Conservation (phyloP, 1,284 basidiomycete species). For the Puccinia coronata region DNA sequence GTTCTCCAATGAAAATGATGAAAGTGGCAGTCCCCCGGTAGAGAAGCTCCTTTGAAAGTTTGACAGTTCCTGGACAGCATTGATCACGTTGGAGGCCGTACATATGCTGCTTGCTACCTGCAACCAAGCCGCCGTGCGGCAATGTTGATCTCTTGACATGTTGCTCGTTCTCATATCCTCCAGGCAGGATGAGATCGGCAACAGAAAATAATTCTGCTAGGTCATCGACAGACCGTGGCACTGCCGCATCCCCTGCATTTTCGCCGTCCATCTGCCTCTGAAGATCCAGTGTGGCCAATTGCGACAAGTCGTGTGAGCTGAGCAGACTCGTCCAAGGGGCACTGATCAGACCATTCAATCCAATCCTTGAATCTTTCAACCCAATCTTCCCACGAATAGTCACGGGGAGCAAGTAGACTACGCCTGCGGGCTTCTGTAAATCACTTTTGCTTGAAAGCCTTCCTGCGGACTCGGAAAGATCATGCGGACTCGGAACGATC, state of each 20-base stretch:
- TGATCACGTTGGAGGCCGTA: conserved; percentile 8
- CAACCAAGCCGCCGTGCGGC: too few species aligned
- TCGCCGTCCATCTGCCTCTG: neutral
- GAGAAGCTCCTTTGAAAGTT: too few species aligned
- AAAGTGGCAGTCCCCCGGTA: neutral
- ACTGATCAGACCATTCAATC: conserved; percentile 11
- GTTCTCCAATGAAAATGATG: neutral
- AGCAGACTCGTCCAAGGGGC: conserved; percentile 21
- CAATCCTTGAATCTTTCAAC: neutral
- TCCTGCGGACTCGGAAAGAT: neutral
- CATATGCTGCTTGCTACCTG: neutral
- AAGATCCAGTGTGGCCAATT: neutral
- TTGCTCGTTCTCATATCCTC: too few species aligned
- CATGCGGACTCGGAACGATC: too few species aligned
- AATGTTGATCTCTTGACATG: too few species aligned
- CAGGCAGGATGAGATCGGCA: too few species aligned
- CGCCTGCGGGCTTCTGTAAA: neutral
- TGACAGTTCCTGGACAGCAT: neutral
- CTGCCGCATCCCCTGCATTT: too few species aligned
- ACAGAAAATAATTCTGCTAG: too few species aligned
- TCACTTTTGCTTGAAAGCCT: neutral
- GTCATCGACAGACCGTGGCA: too few species aligned
- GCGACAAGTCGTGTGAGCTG: too few species aligned
- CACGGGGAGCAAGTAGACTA: too few species aligned
- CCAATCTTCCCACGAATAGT: conserved; percentile 9